Conservation (phyloP, 2,329 filamentous ascomycete species). For the Dothideomycetes sp. region DNA sequence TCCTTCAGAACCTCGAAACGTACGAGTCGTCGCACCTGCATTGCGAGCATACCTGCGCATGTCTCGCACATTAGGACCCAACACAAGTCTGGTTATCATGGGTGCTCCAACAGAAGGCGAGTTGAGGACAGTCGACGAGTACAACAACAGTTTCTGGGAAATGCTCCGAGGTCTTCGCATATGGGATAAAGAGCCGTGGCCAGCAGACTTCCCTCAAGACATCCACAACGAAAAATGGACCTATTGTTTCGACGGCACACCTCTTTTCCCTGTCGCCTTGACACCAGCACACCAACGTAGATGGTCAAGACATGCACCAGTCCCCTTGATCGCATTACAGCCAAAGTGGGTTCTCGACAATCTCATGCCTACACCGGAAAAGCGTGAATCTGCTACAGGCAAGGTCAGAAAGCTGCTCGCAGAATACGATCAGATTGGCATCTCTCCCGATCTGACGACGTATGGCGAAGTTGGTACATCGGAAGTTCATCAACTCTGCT, state of each 20-base stretch:
- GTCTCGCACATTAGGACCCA: slow-evolving; percentile 16
- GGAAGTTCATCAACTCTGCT: slow-evolving; percentile 17
- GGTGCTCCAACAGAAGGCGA: slow-evolving; percentile 17
- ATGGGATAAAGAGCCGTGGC: slow-evolving; percentile 17
- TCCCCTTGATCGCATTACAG: slow-evolving; percentile 17
- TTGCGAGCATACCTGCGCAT: slow-evolving; percentile 15
- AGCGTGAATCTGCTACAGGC: slow-evolving; percentile 16
- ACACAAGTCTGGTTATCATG: slow-evolving; percentile 19
- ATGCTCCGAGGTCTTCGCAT: slow-evolving; percentile 18
- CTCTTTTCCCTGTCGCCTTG: slow-evolving; percentile 17
- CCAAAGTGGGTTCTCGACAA: slow-evolving; percentile 19
- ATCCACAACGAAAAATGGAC: slow-evolving; percentile 17
- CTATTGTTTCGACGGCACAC: slow-evolving; percentile 17
- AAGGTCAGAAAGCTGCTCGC: slow-evolving; percentile 18
- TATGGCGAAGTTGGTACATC: slow-evolving; percentile 16
- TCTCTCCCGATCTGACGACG: slow-evolving; percentile 17
- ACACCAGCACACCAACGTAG: slow-evolving; percentile 17
- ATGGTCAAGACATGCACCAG: slow-evolving; percentile 17
- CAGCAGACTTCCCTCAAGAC: slow-evolving; percentile 16
- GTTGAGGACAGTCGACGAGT: slow-evolving; percentile 15
- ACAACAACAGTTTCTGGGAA: slow-evolving; percentile 18
- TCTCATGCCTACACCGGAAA: slow-evolving; percentile 17
- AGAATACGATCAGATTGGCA: slow-evolving; percentile 17
- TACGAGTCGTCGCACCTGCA: slow-evolving; percentile 17
- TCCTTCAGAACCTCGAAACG: slow-evolving; percentile 17